Base-by-base conservation (phyloP, 495 filamentous ascomycete species). In the Xylaria intraflava region DNA sequence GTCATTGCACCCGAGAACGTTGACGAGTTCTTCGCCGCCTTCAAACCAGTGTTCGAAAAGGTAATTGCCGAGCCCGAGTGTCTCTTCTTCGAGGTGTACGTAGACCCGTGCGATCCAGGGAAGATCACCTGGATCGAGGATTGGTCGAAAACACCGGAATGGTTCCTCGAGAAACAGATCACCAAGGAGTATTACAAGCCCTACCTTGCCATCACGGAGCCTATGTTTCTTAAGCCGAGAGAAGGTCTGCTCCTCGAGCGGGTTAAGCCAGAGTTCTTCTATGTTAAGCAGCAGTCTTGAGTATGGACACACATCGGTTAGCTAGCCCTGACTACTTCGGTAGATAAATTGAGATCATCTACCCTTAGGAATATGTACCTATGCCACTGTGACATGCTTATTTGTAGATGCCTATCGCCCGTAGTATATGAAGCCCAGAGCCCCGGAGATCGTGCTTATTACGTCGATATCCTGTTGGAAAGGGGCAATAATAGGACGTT, bases 141-240 rank as follows among this genome's bases (percentile, higher is more conserved):
- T 39, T 78, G 75, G 74, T 22, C 29, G 0, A 30, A 30, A 8
- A 19, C 30, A 2, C 33, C 42, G 2, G 9, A 40, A 0, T 53
- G 51, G 51, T 30, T 46, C 6, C 1, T 46, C 9, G 0, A 46
- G 73, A 53, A 65, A 2, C 75, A 77, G 69, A 23, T 74, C 6
- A 71, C 64, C 10, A 79, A 78, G 55, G 57, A 64, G 0, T 80
- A 80, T 51, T 78, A 79, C 53, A 67, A 72, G 33, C 65, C 70
- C 20, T 79, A 77, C 46, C 42, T 74, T 2, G 67, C 60, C 4
- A 47, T 65, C 1, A 79, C 76, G 5, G 67, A 72, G 56, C 68
- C 71, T 2, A 68, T 79, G 73, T 77, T 70, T 46, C 43, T 75
- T 29, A 77, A 77, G 52, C 70, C 68, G 0, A 56, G 71, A 6